Evolutionary conservation across 345 rosid genomes (phyloP).

Genomic region (Lumnitzera racemosa): DNA sequence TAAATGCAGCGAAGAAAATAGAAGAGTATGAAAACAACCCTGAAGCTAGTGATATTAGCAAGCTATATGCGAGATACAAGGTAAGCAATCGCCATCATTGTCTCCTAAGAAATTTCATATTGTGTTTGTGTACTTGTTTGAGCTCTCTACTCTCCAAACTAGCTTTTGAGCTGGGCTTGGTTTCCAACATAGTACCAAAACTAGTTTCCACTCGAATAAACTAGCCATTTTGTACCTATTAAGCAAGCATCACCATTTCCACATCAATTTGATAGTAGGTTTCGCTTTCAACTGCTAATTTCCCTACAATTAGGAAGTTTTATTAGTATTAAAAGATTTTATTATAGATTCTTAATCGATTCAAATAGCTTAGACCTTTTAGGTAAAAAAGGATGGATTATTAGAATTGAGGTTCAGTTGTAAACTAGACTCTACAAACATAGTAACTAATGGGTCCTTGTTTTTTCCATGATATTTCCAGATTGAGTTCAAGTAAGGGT

Average conservation of each 20-base stretch:
- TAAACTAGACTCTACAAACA: not conserved
- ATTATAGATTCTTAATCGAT: too few relatives aligned
- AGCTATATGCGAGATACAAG: conserved; percentile 16
- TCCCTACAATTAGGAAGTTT: too few relatives aligned
- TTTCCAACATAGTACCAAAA: not conserved
- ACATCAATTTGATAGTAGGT: too few relatives aligned
- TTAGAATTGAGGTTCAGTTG: not conserved
- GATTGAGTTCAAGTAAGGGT: conserved; percentile 29
- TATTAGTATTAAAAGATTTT: too few relatives aligned
- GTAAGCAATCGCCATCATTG: conserved; percentile 1
- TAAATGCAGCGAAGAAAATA: conserved; percentile 14
- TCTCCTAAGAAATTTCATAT: too few relatives aligned
- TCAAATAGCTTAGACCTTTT: too few relatives aligned
- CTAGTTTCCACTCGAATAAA: not conserved
- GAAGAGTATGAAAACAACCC: conserved; percentile 19
- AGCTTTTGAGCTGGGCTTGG: too few relatives aligned
- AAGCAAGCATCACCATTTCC: too few relatives aligned
- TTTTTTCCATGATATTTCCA: conserved; percentile 5
- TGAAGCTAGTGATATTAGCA: conserved; percentile 19
- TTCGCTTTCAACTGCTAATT: too few relatives aligned
- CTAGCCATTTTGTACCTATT: not conserved
- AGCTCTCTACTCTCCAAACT: too few relatives aligned
- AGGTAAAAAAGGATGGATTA: too few relatives aligned
- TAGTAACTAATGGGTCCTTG: not conserved
- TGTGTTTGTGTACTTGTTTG: too few relatives aligned